These are phyloP conservation scores for Myriosclerotinia scirpicola DNA, from an alignment of 2,329 filamentous ascomycete species.

Conservation along the genomic window DNA sequence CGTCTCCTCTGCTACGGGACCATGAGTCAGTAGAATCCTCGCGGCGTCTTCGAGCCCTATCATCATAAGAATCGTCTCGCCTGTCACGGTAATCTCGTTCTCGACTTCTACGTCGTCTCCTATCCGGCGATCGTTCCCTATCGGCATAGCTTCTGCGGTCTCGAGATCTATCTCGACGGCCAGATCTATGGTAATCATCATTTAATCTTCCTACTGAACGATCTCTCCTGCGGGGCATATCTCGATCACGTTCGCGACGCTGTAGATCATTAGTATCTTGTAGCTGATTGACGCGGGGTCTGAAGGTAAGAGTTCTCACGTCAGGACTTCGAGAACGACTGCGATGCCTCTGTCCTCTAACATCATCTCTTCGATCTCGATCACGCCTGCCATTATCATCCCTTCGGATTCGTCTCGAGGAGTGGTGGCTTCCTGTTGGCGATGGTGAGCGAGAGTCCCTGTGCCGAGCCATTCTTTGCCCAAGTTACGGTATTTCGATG, in stretches of 20 bases:
- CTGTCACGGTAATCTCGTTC: constrained; percentile 68
- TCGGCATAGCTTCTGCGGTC: constrained; percentile 61
- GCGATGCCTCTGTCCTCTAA: constrained; percentile 52
- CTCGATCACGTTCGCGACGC: constrained; percentile 60
- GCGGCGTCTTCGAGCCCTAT: constrained; percentile 58
- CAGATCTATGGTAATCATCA: constrained; percentile 62
- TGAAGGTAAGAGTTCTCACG: constrained; percentile 49
- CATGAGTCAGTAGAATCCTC: constrained; percentile 72
- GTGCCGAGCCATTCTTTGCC: constrained; percentile 57
- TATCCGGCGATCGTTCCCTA: constrained; percentile 58
- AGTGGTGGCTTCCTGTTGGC: constrained; percentile 83
- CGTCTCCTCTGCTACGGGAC: constrained; percentile 64
- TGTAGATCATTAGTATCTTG: constrained; percentile 43
- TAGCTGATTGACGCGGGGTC: constrained; percentile 23
- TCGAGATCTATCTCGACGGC: constrained; percentile 60
- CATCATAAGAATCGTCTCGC: constrained; percentile 72
- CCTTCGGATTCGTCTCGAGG: constrained; percentile 58
- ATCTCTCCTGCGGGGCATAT: constrained; percentile 65
- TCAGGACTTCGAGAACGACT: constrained; percentile 62
- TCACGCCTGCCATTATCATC: constrained; percentile 51
- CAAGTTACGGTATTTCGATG: constrained; percentile 34
- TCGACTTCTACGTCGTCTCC: constrained; percentile 61
- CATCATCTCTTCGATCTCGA: constrained; percentile 52
- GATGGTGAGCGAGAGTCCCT: constrained; percentile 81
- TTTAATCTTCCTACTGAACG: constrained; percentile 67